phyloP scores from a whole-genome alignment of 2,329 filamentous ascomycete genomes.

The Bipolaris zeicola region DNA sequence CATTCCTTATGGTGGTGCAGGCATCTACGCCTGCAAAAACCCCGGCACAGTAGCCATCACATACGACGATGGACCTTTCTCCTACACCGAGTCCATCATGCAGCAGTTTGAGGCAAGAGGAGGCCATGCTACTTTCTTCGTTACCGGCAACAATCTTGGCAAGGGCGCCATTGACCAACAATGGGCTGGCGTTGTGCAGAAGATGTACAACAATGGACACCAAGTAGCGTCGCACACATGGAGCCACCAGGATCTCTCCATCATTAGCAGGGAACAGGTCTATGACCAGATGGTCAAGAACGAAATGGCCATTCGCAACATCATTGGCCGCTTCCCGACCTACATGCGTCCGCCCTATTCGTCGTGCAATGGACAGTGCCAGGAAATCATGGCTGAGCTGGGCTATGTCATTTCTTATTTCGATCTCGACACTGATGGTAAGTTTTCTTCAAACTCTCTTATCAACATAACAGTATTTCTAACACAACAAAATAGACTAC shows the following conservation, averaged over 20 bases:
- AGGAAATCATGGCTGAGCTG: conserved; percentile 49
- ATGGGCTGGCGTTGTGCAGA: conserved; percentile 59
- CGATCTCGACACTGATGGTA: conserved; percentile 63
- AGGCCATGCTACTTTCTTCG: conserved; percentile 72
- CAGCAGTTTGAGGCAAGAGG: conserved; percentile 62
- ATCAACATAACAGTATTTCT: not conserved
- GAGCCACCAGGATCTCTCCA: conserved; percentile 57
- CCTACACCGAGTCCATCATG: conserved; percentile 65
- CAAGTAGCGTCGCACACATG: conserved; percentile 67
- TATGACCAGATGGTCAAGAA: conserved; percentile 59
- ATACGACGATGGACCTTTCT: conserved; percentile 69
- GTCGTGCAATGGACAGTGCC: conserved; percentile 52
- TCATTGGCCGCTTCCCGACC: conserved; percentile 60
- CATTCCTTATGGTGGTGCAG: conserved; percentile 61
- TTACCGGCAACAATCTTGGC: conserved; percentile 62
- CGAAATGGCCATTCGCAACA: conserved; percentile 61
- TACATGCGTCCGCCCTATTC: conserved; percentile 59
- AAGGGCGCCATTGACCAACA: conserved; percentile 63
- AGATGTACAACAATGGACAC: conserved; percentile 61
- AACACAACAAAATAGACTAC: conserved; percentile 25
- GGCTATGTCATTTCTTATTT: conserved; percentile 66
- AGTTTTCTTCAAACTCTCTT: not conserved
- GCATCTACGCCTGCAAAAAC: conserved; percentile 60
- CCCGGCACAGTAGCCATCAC: conserved; percentile 68
- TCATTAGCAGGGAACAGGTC: conserved; percentile 50